Evolutionary conservation across 2,329 filamentous ascomycete genomes (phyloP).

Genomic region (Xylariomycetidae sp.): DNA sequence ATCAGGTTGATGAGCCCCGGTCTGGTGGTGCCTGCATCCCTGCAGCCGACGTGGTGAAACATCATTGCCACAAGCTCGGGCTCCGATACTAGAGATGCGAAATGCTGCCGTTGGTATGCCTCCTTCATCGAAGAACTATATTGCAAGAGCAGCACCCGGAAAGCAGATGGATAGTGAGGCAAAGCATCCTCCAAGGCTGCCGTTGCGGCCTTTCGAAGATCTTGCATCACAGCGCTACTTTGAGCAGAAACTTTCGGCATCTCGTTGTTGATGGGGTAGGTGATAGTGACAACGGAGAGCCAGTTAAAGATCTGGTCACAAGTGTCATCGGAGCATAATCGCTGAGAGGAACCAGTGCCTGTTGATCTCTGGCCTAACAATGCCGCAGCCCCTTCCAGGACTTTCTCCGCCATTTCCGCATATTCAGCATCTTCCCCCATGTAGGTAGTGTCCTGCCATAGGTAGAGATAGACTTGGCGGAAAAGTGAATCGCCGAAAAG

Average conservation of each 20-base stretch:
- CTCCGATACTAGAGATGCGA: conserved; percentile 12
- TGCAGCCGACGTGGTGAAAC: too few species aligned
- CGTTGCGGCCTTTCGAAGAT: conserved; percentile 21
- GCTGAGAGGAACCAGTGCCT: conserved; percentile 5
- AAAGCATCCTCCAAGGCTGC: conserved; percentile 21
- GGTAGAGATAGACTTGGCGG: conserved; percentile 18
- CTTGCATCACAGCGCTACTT: conserved; percentile 9
- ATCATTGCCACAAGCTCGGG: conserved; percentile 36
- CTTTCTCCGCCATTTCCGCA: conserved; percentile 18
- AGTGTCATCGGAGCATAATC: conserved; percentile 22
- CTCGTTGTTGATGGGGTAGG: conserved; percentile 22
- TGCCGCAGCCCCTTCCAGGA: conserved; percentile 23
- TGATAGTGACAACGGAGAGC: conserved; percentile 20
- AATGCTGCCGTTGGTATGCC: conserved; percentile 14
- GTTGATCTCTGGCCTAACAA: conserved; percentile 22
- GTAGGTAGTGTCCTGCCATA: conserved; percentile 19
- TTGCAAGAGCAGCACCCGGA: conserved; percentile 23
- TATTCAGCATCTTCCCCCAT: conserved; percentile 14
- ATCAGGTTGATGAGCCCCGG: too few species aligned
- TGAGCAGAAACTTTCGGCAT: conserved; percentile 12
- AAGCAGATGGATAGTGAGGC: conserved; percentile 23
- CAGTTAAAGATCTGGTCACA: conserved; percentile 21
- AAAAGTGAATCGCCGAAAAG: conserved; percentile 27
- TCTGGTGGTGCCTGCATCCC: too few species aligned
- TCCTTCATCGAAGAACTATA: conserved; percentile 21